These are phyloP conservation scores for Glaciozyma antarctica DNA, from an alignment of 768 basidiomycete species.

Conservation along the genomic window DNA sequence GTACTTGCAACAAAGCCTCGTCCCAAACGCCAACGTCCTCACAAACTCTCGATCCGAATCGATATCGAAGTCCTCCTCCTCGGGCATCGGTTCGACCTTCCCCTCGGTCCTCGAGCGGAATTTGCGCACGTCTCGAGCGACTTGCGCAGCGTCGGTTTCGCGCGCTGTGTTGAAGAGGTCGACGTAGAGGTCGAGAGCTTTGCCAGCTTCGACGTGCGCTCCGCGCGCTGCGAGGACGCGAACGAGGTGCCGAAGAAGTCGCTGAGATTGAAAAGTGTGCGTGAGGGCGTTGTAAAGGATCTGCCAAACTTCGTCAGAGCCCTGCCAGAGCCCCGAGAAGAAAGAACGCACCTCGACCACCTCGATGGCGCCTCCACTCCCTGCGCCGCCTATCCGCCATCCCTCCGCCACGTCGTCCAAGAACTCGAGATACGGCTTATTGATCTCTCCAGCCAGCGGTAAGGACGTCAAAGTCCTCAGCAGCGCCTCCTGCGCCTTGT, in stretches of 20 bases:
- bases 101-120: conserved; percentile 35
- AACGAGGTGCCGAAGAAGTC: conserved; percentile 73
- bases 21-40: conserved; percentile 64
- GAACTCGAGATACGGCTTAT: conserved; percentile 17
- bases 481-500: conserved; percentile 14
- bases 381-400: conserved; percentile 9
- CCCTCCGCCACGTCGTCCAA: conserved; percentile 22
- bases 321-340: too few species aligned
- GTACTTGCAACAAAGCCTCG: conserved; percentile 60
- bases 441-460: conserved; percentile 28
- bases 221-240: conserved; percentile 52
- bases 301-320: conserved; percentile 39
- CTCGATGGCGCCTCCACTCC: neutral
- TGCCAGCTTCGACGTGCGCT: conserved; percentile 57
- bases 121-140: conserved; percentile 31
- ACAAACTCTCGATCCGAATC: conserved; percentile 68
- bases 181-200: conserved; percentile 69
- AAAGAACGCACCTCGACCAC: conserved; percentile 25
- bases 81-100: neutral
- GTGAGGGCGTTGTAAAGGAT: conserved; percentile 90
- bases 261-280: conserved; percentile 84
- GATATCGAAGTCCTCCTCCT: conserved; percentile 39
- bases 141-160: conserved; percentile 48
- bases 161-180: conserved; percentile 75
- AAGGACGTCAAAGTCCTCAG: conserved; percentile 10